These are phyloP conservation scores for Arctostaphylos glauca DNA, from an alignment of 148 eudicot genomes.

Conservation along the genomic window DNA sequence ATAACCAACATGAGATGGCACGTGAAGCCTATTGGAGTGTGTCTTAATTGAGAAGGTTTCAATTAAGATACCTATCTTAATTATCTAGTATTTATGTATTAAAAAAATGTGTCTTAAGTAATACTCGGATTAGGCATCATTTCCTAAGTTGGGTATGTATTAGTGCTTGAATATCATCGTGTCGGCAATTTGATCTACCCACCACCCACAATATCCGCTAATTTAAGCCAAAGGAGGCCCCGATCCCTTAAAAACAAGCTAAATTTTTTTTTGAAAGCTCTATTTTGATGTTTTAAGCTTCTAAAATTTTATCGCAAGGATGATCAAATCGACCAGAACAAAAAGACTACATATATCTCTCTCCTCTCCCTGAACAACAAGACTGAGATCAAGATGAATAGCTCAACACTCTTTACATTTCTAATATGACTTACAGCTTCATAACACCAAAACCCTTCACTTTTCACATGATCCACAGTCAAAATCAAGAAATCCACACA, in stretches of 20 bases:
- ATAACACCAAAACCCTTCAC: background rate
- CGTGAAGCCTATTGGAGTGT: too few species aligned
- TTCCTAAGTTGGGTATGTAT: too few species aligned
- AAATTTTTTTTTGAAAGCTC: background rate
- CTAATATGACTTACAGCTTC: background rate
- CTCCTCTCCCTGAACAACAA: background rate
- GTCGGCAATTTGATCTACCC: too few species aligned
- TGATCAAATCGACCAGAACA: background rate
- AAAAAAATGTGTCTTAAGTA: too few species aligned
- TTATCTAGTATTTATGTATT: too few species aligned
- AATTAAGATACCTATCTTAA: too few species aligned
- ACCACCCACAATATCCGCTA: too few species aligned
- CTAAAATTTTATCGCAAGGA: background rate
- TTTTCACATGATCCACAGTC: conserved; percentile 9
- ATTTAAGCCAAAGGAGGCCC: too few species aligned
- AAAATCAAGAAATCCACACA: conserved; percentile 16
- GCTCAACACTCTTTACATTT: background rate
- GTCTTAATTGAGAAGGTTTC: too few species aligned
- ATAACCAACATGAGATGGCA: too few species aligned
- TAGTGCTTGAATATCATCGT: too few species aligned
- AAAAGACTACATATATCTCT: background rate
- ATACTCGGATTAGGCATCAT: too few species aligned
- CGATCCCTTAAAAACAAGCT: background rate
- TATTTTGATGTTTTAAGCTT: background rate
- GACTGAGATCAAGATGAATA: background rate